Evolutionary conservation across 306 rosid species (phyloP).

Genomic region (Rosa lucieae): DNA sequence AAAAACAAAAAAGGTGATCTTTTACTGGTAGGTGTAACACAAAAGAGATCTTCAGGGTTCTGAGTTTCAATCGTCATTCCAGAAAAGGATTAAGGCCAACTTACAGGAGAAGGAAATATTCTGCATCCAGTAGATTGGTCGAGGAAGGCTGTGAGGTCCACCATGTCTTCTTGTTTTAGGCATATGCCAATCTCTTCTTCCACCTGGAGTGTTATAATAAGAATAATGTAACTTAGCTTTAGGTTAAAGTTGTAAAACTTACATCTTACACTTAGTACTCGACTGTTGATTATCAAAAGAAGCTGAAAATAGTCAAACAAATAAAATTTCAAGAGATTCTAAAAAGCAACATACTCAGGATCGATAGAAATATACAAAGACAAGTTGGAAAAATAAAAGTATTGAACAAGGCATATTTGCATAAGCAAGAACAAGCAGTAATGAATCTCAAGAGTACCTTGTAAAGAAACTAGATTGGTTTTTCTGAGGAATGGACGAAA

Average conservation of each 20-base stretch:
- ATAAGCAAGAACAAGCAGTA: background rate
- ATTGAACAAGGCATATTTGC: background rate
- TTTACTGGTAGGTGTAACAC: constrained; percentile 10
- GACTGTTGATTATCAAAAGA: background rate
- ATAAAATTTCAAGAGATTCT: background rate
- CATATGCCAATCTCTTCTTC: constrained; percentile 87
- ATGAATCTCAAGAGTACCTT: background rate
- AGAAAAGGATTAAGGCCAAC: constrained; percentile 18
- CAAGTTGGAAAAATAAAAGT: background rate
- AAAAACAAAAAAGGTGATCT: constrained; percentile 29
- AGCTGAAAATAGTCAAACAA: background rate
- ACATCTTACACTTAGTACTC: background rate
- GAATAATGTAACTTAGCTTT: constrained; percentile 8
- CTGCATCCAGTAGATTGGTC: constrained; percentile 71
- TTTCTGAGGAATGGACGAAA: background rate
- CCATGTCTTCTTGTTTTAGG: constrained; percentile 67
- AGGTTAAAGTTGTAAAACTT: background rate
- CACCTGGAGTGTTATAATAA: constrained; percentile 47
- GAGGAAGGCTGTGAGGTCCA: constrained; percentile 80
- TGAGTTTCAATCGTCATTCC: background rate
- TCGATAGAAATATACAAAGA: background rate
- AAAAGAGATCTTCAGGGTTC: background rate
- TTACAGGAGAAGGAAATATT: constrained; percentile 78
- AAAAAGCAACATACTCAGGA: background rate
- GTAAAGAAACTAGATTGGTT: background rate